Evolutionary conservation across 2,329 filamentous ascomycete species (phyloP), one percentile per base, ranked within the genome.

Genomic region (Aspergillus fructus): DNA sequence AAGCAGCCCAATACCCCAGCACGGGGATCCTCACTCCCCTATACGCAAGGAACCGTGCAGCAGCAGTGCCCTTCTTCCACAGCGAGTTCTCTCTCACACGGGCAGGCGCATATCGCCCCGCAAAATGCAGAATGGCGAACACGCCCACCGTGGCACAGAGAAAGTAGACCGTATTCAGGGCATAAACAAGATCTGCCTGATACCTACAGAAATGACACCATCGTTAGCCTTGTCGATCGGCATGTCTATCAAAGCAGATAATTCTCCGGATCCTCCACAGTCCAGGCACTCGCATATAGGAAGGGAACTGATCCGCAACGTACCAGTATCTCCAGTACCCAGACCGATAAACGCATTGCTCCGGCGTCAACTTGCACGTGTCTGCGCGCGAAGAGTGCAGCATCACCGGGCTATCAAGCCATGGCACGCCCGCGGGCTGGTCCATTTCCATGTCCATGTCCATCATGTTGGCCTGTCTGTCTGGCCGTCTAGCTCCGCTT

Each of bases 151-250:
- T 67, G 0, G 74, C 72, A 62, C 81, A 71, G 66, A 84, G 79
- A 61, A 85, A 81, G 45, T 80, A 82, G 3, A 84, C 69, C 0
- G 82, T 84, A 6, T 76, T 76, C 4, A 84, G 67, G 0, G 78
- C 80, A 61, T 80, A 85, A 37, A 79, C 76, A 60, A 80, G 77
- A 62, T 85, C 83, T 21, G 82, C 79, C 55, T 82, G 68, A 60
- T 83, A 83, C 80, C 81, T 82, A 23, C 24, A 30, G 34, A 15
- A 15, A n/a, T n/a, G 13, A 37, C 7, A 13, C 27, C 12, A 37
- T 37, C 5, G 5, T 37, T 37, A 37, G 34, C 15, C 5, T 37
- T 9, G 34, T 37, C 34, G 34, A 37, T 37, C 34, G 34, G n/a
- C 15, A 13, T 9, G 12, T 12, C 34, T n/a, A 15, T 15, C 34